Conservation (phyloP, 1,284 basidiomycete genomes). For the Leccinum subspadiceum region DNA sequence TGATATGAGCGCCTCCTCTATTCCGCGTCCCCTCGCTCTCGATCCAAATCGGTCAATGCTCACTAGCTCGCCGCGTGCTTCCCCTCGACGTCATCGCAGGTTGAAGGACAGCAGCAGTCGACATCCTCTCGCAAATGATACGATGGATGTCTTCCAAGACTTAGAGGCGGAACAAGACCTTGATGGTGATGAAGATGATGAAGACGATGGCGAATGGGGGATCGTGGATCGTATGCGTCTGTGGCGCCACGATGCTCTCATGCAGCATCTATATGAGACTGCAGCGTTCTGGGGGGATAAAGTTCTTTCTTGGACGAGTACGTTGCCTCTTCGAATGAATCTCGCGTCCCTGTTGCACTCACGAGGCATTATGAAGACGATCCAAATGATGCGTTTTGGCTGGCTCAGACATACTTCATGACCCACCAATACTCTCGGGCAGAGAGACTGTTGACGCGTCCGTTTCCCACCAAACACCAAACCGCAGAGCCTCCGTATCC, state of each 20-base stretch:
- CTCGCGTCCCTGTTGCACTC: slow-evolving; percentile 9
- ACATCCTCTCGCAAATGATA: slow-evolving; percentile 75
- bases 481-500: slow-evolving; percentile 36
- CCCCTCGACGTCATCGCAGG: slow-evolving; percentile 52
- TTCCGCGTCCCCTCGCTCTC: slow-evolving; percentile 53
- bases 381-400: slow-evolving; percentile 97
- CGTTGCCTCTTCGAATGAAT: slow-evolving; percentile 35
- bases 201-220: slow-evolving; percentile 54
- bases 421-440: slow-evolving; percentile 94
- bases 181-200: slow-evolving; percentile 40
- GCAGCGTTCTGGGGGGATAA: slow-evolving; percentile 99
- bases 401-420: slow-evolving; percentile 96
- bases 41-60: slow-evolving; percentile 77
- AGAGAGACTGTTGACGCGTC: slow-evolving; percentile 85
- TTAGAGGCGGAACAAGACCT: slow-evolving; percentile 56
- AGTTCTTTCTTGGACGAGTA: slow-evolving; percentile 91
- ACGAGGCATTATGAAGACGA: slow-evolving; percentile 57
- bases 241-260: slow-evolving; percentile 97
- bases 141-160: slow-evolving; percentile 72
- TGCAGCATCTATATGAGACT: slow-evolving; percentile 97
- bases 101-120: slow-evolving; percentile 48
- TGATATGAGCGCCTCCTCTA: slow-evolving; percentile 55
- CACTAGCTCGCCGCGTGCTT: slow-evolving; percentile 65
- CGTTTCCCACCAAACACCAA: slow-evolving; percentile 59
- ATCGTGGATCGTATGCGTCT: slow-evolving; percentile 93